Percentiles rank a stretch among this genome's conserved stretches.
These are phyloP conservation scores for Fomitopsis schrenkii DNA, from an alignment of 1,284 basidiomycete genomes.

Conservation along the genomic window DNA sequence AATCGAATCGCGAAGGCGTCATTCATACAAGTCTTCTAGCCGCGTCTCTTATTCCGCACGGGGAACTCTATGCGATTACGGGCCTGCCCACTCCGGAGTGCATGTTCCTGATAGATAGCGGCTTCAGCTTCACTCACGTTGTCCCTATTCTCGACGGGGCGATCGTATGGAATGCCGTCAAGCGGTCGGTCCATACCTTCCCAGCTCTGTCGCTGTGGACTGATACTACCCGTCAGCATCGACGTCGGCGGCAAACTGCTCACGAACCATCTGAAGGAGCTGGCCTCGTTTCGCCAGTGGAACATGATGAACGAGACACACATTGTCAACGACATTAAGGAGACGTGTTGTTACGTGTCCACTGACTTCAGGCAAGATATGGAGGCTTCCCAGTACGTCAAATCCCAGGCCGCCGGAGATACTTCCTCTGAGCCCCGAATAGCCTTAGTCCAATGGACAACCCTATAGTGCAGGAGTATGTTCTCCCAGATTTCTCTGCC, in stretches of 20 bases:
- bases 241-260: slow-evolving; percentile 93
- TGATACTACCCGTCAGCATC: slow-evolving; percentile 47
- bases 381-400: slow-evolving; percentile 72
- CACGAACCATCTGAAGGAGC: slow-evolving; percentile 92
- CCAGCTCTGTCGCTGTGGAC: background rate
- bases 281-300: slow-evolving; percentile 93
- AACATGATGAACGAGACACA: slow-evolving; percentile 97
- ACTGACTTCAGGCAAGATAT: slow-evolving; percentile 70
- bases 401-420: slow-evolving; percentile 3
- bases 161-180: slow-evolving; percentile 76
- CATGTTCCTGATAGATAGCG: slow-evolving; percentile 80
- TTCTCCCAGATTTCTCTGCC: slow-evolving; percentile 83
- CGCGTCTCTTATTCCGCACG: slow-evolving; percentile 73
- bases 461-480: slow-evolving; percentile 79
- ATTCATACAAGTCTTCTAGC: slow-evolving; percentile 43
- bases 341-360: slow-evolving; percentile 85
- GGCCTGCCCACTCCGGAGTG: slow-evolving; percentile 65
- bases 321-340: slow-evolving; percentile 90
- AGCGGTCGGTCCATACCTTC: slow-evolving; percentile 50
- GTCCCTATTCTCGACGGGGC: slow-evolving; percentile 79
- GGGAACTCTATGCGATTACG: slow-evolving; percentile 52
- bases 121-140: slow-evolving; percentile 91
- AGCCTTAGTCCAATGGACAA: slow-evolving; percentile 53
- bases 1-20: slow-evolving; percentile 1
- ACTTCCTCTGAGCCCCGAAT: slow-evolving; percentile 10